Percentiles rank a stretch among this genome's conserved stretches.
phyloP scores from a whole-genome alignment of 768 basidiomycete genomes.

The Lactarius vividus region DNA sequence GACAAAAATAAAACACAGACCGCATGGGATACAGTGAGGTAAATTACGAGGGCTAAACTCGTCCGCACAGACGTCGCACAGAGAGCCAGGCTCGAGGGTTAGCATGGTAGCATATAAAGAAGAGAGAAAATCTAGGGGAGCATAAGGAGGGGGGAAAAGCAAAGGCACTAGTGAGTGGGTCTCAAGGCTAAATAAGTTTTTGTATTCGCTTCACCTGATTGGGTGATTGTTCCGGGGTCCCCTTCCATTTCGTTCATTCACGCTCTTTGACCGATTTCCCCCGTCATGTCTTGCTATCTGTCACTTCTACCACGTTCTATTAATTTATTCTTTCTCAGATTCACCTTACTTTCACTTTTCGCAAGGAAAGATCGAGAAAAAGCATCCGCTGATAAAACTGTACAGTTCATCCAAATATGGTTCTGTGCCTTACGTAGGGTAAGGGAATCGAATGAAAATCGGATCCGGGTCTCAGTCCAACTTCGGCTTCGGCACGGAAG shows the following conservation, averaged over 20 bases:
- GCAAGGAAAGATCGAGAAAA: background rate
- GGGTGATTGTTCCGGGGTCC: constrained; percentile 24
- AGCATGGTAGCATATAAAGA: constrained; percentile 51
- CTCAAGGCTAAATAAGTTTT: constrained; percentile 20
- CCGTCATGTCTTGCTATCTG: background rate
- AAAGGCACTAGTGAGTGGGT: constrained; percentile 7
- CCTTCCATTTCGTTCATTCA: constrained; percentile 18
- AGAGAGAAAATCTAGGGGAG: constrained; percentile 24
- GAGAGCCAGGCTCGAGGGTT: constrained; percentile 76
- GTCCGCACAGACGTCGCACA: constrained; percentile 89
- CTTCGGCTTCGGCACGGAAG: constrained; percentile 24
- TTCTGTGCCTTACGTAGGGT: constrained; percentile 22
- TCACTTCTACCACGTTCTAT: background rate
- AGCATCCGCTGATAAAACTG: constrained; percentile 9
- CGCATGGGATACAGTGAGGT: constrained; percentile 81
- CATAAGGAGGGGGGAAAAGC: constrained; percentile 20
- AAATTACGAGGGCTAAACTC: constrained; percentile 72
- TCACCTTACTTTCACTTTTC: background rate
- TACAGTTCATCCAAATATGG: constrained; percentile 18
- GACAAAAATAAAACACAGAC: constrained; percentile 43
- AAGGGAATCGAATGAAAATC: constrained; percentile 15
- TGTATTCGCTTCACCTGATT: constrained; percentile 16
- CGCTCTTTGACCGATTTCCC: constrained; percentile 11
- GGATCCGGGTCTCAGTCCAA: constrained; percentile 5
- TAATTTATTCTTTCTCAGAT: background rate